Evolutionary conservation across 352 stramenopile genomes (phyloP).

Genomic region (Pythium brassicae): DNA sequence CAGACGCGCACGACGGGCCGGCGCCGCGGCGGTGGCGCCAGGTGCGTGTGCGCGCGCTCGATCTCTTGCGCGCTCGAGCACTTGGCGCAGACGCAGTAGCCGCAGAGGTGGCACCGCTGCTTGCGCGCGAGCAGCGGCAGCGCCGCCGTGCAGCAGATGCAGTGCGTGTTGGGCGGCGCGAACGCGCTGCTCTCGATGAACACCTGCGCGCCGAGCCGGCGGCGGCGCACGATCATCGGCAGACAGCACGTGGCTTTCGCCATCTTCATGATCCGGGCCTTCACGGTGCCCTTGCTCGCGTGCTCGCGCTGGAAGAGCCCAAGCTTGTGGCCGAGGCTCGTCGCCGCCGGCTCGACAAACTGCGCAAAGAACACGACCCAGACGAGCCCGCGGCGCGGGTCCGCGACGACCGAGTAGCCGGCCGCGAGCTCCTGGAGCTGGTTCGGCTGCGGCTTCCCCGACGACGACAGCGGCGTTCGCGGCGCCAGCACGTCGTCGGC

Average conservation of each 20-base stretch:
- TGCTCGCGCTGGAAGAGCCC: slow-evolving; percentile 1
- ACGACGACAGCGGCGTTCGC: slow-evolving; percentile 4
- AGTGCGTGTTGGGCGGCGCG: slow-evolving; percentile 24
- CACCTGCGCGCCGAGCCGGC: slow-evolving; percentile 28
- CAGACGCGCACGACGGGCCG: slow-evolving; percentile 35
- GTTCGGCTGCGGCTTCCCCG: slow-evolving; percentile 13
- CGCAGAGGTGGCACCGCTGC: slow-evolving; percentile 58
- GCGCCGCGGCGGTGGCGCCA: slow-evolving; percentile 13
- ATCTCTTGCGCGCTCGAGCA: slow-evolving; percentile 37
- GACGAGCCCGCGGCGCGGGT: slow-evolving; percentile 15
- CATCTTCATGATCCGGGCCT: slow-evolving; percentile 29
- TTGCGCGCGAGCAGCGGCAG: slow-evolving; percentile 18
- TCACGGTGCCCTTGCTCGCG: slow-evolving; percentile 13
- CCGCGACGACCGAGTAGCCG: slow-evolving; percentile 16
- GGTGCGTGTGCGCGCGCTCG: slow-evolving; percentile 25
- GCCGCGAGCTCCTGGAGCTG: slow-evolving; percentile 15
- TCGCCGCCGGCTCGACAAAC: background rate
- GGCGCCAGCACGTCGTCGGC: slow-evolving; percentile 32
- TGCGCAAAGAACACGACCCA: slow-evolving; percentile 14
- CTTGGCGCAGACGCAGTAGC: slow-evolving; percentile 48
- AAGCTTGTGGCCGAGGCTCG: background rate
- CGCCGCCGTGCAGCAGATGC: slow-evolving; percentile 22
- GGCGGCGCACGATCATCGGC: slow-evolving; percentile 23
- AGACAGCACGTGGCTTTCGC: slow-evolving; percentile 32
- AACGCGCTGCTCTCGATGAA: slow-evolving; percentile 23